phyloP scores from a whole-genome alignment of 2,329 filamentous ascomycete genomes.

The Diplocarpon mali region DNA sequence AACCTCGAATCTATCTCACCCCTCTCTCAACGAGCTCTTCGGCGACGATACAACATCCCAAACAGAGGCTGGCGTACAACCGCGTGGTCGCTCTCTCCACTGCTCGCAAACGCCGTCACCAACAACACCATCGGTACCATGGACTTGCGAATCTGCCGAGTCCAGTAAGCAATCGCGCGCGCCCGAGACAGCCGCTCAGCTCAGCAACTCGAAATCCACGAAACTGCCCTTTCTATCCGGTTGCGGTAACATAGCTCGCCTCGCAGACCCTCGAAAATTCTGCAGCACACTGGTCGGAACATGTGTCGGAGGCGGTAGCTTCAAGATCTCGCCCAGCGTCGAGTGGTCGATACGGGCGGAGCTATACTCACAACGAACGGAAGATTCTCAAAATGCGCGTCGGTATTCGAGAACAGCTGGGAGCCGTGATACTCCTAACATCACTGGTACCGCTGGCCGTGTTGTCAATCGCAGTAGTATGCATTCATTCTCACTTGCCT shows the following conservation, averaged over 20 bases:
- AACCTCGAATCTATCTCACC: too few relatives aligned
- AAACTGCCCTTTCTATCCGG: too few relatives aligned
- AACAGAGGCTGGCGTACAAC: too few relatives aligned
- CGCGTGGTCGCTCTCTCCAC: too few relatives aligned
- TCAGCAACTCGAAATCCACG: neutral
- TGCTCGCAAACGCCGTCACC: neutral
- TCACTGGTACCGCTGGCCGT: constrained; percentile 66
- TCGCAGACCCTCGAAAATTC: too few relatives aligned
- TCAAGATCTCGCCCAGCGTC: constrained; percentile 3
- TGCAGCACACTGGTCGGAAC: neutral
- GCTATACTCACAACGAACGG: neutral
- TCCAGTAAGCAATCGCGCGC: neutral
- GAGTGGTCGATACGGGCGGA: constrained; percentile 5
- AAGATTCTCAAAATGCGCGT: constrained; percentile 53
- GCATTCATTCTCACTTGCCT: too few relatives aligned
- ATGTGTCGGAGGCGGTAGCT: constrained; percentile 3
- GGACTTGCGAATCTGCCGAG: neutral
- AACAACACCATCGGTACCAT: neutral
- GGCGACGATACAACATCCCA: too few relatives aligned
- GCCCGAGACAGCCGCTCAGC: neutral
- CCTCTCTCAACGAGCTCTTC: too few relatives aligned
- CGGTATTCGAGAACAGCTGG: constrained; percentile 80
- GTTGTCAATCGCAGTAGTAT: constrained; percentile 55
- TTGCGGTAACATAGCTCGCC: too few relatives aligned
- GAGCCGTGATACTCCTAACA: constrained; percentile 63